These are phyloP conservation scores for Psilocybe azurescens DNA, from an alignment of 768 basidiomycete species.

Conservation along the genomic window DNA sequence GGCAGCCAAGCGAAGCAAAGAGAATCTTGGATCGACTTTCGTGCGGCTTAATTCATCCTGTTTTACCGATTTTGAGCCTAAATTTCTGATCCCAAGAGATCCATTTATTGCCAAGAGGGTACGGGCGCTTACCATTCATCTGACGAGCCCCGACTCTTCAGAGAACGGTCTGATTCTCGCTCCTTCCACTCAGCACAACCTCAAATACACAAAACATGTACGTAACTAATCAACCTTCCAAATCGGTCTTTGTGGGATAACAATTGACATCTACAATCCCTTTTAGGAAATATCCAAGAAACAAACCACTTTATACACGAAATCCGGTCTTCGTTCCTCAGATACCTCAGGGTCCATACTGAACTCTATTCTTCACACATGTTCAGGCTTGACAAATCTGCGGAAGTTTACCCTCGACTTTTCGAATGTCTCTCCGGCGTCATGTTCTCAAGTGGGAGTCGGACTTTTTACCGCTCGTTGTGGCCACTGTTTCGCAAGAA, in stretches of 20 bases:
- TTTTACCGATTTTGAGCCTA: conserved; percentile 1
- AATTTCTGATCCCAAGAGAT: conserved; percentile 13
- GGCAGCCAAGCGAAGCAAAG: conserved; percentile 6
- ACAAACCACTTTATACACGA: conserved; percentile 3
- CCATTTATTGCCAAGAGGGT: conserved; percentile 15
- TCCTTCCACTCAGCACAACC: neutral
- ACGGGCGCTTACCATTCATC: conserved; percentile 3
- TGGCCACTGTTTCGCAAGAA: conserved; percentile 45
- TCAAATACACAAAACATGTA: conserved; percentile 4
- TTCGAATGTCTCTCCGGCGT: conserved; percentile 36
- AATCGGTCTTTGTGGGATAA: neutral
- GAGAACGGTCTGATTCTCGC: neutral
- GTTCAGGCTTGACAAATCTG: conserved; percentile 38
- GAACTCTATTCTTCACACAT: conserved; percentile 31
- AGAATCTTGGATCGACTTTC: conserved; percentile 16
- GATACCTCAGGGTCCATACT: conserved; percentile 29
- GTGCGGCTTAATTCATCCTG: conserved; percentile 4
- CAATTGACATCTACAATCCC: neutral
- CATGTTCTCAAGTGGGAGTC: conserved; percentile 27
- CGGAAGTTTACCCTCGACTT: conserved; percentile 41
- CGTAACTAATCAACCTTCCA: neutral
- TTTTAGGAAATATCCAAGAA: conserved; percentile 11
- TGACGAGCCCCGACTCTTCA: neutral
- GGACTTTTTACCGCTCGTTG: conserved; percentile 35
- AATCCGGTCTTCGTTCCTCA: conserved; percentile 5